Evolutionary conservation across 2,329 filamentous ascomycete species (phyloP).

Genomic region (Trichoderma sp.): DNA sequence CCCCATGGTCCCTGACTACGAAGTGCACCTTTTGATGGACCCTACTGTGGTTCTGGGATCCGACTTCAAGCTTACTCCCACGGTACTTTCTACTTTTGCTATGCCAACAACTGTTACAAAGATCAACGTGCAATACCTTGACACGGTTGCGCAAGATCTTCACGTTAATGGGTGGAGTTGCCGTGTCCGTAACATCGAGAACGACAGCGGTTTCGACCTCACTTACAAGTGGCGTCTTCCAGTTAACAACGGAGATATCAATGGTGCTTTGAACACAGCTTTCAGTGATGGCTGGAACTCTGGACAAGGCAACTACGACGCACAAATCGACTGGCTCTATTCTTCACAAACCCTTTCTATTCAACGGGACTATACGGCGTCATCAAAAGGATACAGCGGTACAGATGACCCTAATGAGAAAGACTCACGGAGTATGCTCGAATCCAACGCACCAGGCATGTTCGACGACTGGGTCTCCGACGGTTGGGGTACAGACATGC

Average conservation of each 20-base stretch:
- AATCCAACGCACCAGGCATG: constrained; percentile 2
- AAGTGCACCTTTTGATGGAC: constrained; percentile 6
- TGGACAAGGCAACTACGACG: constrained; percentile 4
- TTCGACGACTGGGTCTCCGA: constrained; percentile 2
- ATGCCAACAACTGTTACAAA: constrained; percentile 14
- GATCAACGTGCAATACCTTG: constrained; percentile 13
- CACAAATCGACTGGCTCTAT: constrained; percentile 15
- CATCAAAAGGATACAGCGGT: constrained; percentile 8
- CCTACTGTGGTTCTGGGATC: constrained; percentile 6
- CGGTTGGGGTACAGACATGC: constrained; percentile 3
- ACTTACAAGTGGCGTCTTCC: constrained; percentile 12
- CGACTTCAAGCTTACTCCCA: constrained; percentile 10
- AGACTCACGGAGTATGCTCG: neutral
- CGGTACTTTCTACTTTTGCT: constrained; percentile 4
- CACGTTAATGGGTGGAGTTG: constrained; percentile 11
- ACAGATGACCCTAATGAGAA: neutral
- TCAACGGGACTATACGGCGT: neutral
- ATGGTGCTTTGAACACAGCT: neutral
- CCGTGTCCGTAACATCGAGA: constrained; percentile 9
- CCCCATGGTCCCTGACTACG: constrained; percentile 6
- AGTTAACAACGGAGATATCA: neutral
- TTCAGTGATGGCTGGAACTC: constrained; percentile 3
- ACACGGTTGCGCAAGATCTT: neutral
- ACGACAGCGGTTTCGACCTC: constrained; percentile 5
- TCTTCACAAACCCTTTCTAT: constrained; percentile 4